Evolutionary conservation across 441 rosid species (phyloP), one percentile per base, ranked within the genome.

Genomic region (Gossypium aridum): DNA sequence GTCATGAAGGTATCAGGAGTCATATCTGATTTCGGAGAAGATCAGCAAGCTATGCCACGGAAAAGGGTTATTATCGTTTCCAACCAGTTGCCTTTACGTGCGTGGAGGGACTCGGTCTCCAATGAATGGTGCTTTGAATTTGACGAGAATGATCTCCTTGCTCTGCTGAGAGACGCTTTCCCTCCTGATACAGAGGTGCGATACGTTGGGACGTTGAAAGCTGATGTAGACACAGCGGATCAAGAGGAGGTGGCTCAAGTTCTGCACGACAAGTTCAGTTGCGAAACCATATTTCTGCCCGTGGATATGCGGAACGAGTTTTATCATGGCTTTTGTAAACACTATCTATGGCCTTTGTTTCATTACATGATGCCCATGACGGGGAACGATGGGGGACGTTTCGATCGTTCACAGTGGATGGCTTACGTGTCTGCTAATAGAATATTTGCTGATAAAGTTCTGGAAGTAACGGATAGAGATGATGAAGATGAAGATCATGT

Each of bases 251-350:
- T 92, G 3, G 79, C 90, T 16, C 86, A 80, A 76, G 49, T 68
- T 22, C 69, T 92, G 62, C 78, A 66, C 6, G 91, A 89, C 19
- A 83, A 76, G 57, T 88, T 85, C 63, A 77, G 78, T 16, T 92
- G 97, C 31, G 86, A 88, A 17, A 94, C 97, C 4, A 85, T 90
- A 49, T 92, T 89, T 76, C 77, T 92, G 76, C 79, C 89, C 8
- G 34, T 55, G 25, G 97, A 92, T n/a, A 45, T 85, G 80, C 77
- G 79, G 54, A 70, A 62, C 77, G 85, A 66, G 83, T 92, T 81
- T 75, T 92, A 92, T 23, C 97, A 92, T 51, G 97, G 97, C 0
- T 91, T 92, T 39, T 92, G 97, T 23, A 92, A 92, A 80, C 97
- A 91, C 79, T 91, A 91, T 74, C 88, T 92, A 6, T 92, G 97